Conservation (phyloP, 495 filamentous ascomycete genomes). For the Durotheca rogersii region DNA sequence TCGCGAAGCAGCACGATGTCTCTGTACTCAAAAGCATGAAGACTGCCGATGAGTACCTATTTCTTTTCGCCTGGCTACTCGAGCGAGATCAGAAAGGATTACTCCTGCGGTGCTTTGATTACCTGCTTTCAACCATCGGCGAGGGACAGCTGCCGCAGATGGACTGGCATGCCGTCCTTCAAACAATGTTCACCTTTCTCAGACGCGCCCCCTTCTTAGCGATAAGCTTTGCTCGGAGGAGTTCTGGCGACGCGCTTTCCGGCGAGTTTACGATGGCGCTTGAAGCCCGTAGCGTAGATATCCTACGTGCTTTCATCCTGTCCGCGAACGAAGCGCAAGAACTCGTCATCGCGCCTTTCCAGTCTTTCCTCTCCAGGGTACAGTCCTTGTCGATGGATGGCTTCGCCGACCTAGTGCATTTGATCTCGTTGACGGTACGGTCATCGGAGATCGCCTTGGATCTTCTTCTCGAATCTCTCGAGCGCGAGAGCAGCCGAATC, state of each 20-base stretch:
- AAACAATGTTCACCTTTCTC: constrained; percentile 24
- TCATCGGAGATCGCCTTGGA: constrained; percentile 46
- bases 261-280: constrained; percentile 20
- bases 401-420: constrained; percentile 40
- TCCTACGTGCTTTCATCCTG: constrained; percentile 38
- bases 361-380: constrained; percentile 36
- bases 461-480: constrained; percentile 46
- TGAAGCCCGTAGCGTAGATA: constrained; percentile 14
- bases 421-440: constrained; percentile 44
- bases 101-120: constrained; percentile 26
- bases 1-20: constrained; percentile 33
- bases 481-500: constrained; percentile 41
- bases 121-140: constrained; percentile 20
- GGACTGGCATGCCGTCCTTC: constrained; percentile 5
- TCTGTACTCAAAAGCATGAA: constrained; percentile 28
- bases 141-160: constrained; percentile 9
- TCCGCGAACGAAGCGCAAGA: constrained; percentile 37
- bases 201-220: constrained; percentile 30
- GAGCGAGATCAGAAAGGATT: constrained; percentile 31
- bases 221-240: constrained; percentile 28
- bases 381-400: constrained; percentile 29
- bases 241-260: constrained; percentile 20
- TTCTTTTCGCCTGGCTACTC: constrained; percentile 37
- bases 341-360: constrained; percentile 45
- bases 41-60: constrained; percentile 12